Evolutionary conservation across 441 rosid species (phyloP), one percentile per base, ranked within the genome.

Genomic region (Eruca vesicaria): DNA sequence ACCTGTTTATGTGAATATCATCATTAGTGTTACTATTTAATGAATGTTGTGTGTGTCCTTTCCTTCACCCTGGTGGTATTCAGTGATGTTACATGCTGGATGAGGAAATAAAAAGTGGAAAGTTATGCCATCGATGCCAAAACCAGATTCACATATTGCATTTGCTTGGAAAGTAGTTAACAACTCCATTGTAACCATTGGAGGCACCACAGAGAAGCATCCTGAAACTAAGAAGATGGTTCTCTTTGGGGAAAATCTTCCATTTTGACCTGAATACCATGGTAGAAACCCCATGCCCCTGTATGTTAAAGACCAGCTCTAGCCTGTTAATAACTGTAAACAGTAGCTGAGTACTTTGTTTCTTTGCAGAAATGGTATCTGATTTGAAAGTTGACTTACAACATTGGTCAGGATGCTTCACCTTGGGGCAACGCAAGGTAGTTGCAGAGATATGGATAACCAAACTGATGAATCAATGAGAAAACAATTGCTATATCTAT

Each of bases 161-260:
- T 96, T 50, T 50, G 56, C 56, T 3, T 50, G 56, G 56, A 50
- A 50, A 3, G 56, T 50, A 21, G 56, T 50, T 63, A 90, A 93
- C 75, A 84, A 90, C 84, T 91, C 99, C 19, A 83, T 91, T 26
- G 82, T 96, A 50, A 84, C 93, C 41, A 87, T 82, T 63, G 99
- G 98, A 78, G 99, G 98, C 82, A 91, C 99, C 10, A 93, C 97
- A 23, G 98, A 93, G 67, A 96, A 90, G 83, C 99, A 96, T 79
- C 99, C 97, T 23, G 68, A 50, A 50, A 50, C 56, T 10, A 50
- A 50, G 23, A 50, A 50, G 56, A n/a, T n/a, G n/a, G n/a, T n/a
- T 18, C 23, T 50, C 0, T 11, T 50, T 1, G 56, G 56, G 1
- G 56, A 50, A n/a, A 18, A 50, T 50, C 23, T 86, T 96, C 78